phyloP scores from a whole-genome alignment of 2,329 filamentous ascomycete species.

The Colletotrichum musicola region DNA sequence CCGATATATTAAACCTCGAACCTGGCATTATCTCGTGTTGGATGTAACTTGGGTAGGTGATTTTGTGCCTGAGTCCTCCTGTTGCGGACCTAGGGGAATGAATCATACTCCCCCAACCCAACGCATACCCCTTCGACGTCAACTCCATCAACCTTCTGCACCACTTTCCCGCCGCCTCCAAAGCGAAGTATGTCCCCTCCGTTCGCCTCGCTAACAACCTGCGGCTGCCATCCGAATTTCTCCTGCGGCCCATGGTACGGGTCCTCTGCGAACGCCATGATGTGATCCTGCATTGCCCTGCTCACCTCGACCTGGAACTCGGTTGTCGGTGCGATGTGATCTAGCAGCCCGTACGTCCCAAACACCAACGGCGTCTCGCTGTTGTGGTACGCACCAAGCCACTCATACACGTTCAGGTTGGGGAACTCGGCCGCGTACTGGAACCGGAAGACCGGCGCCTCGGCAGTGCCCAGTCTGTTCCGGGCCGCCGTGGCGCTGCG shows the following conservation, averaged over 20 bases:
- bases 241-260: constrained; percentile 43
- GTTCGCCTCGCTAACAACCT: constrained; percentile 40
- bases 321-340: constrained; percentile 43
- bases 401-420: constrained; percentile 53
- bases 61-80: no score
- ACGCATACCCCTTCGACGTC: constrained; percentile 38
- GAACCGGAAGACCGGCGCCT: constrained; percentile 53
- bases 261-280: constrained; percentile 45
- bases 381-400: constrained; percentile 58
- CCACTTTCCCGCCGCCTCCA: constrained; percentile 39
- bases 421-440: constrained; percentile 55
- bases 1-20: no score
- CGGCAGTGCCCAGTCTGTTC: constrained; percentile 40
- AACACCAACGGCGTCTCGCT: constrained; percentile 53
- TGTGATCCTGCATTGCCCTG: constrained; percentile 45
- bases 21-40: no score
- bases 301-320: constrained; percentile 43
- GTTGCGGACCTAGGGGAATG: constrained; percentile 17
- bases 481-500: constrained; percentile 45
- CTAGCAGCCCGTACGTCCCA: constrained; percentile 49
- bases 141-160: constrained; percentile 37
- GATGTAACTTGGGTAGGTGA: no score
- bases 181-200: constrained; percentile 37
- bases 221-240: constrained; percentile 40
- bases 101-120: constrained; percentile 31